phyloP scores from a whole-genome alignment of 805 yeast genomes.

The Hanseniaspora taiwanica region DNA sequence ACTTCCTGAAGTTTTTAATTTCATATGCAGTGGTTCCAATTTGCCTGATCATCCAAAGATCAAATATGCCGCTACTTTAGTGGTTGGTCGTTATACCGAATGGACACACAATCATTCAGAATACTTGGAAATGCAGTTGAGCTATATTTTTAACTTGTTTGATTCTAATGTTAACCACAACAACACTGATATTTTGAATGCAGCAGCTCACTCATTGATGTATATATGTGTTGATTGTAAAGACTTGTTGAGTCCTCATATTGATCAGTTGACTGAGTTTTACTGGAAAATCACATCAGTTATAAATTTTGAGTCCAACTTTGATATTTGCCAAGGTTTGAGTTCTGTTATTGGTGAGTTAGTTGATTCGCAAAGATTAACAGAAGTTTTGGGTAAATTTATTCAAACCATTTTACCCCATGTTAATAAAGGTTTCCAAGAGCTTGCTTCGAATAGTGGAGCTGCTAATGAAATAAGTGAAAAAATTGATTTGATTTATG shows the following conservation, averaged over 20 bases:
- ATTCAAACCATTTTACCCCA: conserved; percentile 57
- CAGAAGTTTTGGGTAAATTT: conserved; percentile 37
- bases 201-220: conserved; percentile 89
- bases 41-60: conserved; percentile 79
- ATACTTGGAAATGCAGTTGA: conserved; percentile 66
- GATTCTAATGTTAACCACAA: conserved; percentile 15
- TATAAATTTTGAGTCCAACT: conserved; percentile 54
- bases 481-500: conserved; percentile 37
- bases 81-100: conserved; percentile 88
- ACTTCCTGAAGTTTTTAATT: conserved; percentile 47
- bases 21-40: conserved; percentile 31
- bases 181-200: conserved; percentile 42
- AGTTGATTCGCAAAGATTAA: conserved; percentile 32
- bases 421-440: conserved; percentile 23
- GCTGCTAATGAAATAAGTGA: conserved; percentile 26
- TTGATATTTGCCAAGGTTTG: conserved; percentile 79
- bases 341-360: conserved; percentile 66
- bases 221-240: conserved; percentile 91
- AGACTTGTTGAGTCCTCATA: conserved; percentile 41
- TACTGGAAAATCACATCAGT: conserved; percentile 43
- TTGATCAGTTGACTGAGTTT: conserved; percentile 64
- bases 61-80: conserved; percentile 85
- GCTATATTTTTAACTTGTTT: conserved; percentile 73
- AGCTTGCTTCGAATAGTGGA: conserved; percentile 13
- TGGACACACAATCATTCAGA: conserved; percentile 81